These are phyloP conservation scores for Helicostylum pulchrum DNA, from an alignment of 192 early-diverging fungal species.

Conservation along the genomic window DNA sequence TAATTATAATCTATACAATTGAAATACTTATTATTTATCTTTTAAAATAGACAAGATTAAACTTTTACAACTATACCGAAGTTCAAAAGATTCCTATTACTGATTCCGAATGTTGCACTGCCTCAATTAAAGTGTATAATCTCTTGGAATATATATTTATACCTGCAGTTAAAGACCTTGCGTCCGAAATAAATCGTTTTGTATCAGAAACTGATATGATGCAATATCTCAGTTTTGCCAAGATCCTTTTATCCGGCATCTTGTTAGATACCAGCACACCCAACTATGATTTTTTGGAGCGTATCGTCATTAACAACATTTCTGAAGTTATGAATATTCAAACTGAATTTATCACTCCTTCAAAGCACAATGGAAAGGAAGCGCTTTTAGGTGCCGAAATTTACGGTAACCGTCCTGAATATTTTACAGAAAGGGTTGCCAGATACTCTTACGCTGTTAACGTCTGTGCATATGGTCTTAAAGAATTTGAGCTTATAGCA, in stretches of 20 bases:
- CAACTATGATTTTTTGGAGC: not conserved
- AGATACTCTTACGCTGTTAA: conserved; percentile 2
- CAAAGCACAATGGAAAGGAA: not conserved
- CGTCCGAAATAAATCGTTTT: not conserved
- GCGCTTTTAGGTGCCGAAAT: not conserved
- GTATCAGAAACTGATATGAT: not conserved
- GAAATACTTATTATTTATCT: not conserved
- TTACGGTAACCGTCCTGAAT: not conserved
- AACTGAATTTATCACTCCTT: not conserved
- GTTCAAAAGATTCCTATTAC: not conserved
- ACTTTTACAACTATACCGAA: not conserved
- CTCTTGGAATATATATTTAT: conserved; percentile 4
- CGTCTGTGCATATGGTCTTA: not conserved
- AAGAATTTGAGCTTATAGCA: not conserved
- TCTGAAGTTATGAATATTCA: not conserved
- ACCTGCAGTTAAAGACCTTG: not conserved
- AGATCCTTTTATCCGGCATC: not conserved
- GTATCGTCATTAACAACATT: not conserved
- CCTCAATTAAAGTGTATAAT: not conserved
- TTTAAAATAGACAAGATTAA: not conserved
- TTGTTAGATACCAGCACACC: not conserved
- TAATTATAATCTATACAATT: not conserved
- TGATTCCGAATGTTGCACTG: not conserved
- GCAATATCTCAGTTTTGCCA: not conserved
- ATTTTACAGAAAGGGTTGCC: not conserved